Conservation (phyloP, 176 grass and related monocot species). For the Echinochloa phyllopogon region DNA sequence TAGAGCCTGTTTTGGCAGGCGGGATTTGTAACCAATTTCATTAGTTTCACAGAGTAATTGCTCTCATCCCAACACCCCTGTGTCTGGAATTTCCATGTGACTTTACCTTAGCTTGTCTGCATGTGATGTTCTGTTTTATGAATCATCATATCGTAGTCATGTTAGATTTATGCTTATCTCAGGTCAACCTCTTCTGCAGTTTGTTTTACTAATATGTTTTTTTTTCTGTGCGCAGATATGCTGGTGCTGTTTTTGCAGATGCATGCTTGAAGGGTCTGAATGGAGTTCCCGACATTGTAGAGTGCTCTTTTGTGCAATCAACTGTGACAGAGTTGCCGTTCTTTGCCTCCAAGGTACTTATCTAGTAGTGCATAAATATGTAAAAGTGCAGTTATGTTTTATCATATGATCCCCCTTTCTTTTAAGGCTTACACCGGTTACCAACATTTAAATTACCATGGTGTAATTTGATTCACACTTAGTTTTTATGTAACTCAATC, state of each 20-base stretch:
- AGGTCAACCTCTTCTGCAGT: background rate
- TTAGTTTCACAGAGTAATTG: too few species aligned
- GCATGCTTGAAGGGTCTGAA: conserved; percentile 98
- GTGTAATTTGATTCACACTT: background rate
- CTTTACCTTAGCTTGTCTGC: background rate
- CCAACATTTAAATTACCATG: background rate
- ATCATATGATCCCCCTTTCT: background rate
- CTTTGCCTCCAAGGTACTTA: conserved; percentile 93
- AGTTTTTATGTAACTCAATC: background rate
- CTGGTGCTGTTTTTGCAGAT: conserved; percentile 96
- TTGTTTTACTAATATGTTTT: background rate
- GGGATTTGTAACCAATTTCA: background rate
- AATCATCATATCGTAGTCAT: background rate
- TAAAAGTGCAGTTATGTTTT: background rate
- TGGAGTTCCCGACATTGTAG: conserved; percentile 80
- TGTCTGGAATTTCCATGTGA: background rate
- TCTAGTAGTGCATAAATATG: background rate
- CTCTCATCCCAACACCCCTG: background rate
- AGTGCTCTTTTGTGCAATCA: conserved; percentile 97
- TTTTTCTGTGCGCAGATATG: conserved; percentile 60
- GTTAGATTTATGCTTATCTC: background rate
- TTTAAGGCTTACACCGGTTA: background rate
- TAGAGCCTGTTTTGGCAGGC: background rate
- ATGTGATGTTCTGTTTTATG: background rate
- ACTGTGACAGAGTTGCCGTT: conserved; percentile 86